Evolutionary conservation across 148 eudicot species (phyloP).

Genomic region (Vaccinium macrocarpon): DNA sequence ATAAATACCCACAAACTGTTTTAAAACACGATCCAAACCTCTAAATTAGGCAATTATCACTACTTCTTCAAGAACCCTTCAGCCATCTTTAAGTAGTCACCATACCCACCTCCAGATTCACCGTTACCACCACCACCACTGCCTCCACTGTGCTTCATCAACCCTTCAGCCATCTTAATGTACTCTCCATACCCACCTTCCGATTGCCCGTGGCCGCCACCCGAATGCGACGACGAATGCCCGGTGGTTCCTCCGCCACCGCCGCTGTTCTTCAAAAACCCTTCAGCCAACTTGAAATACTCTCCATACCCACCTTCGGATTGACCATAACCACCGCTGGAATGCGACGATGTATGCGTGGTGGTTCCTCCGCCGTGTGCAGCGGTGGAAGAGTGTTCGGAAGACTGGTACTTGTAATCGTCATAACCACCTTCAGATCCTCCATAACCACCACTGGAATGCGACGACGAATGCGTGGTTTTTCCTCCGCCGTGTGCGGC

Average conservation of each 20-base stretch:
- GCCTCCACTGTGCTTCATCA: background rate
- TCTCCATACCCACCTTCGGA: background rate
- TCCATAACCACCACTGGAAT: background rate
- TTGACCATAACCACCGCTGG: background rate
- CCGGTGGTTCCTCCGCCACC: background rate
- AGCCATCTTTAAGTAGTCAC: slow-evolving; percentile 39
- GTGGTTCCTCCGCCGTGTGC: background rate
- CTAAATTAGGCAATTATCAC: background rate
- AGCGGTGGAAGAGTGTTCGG: too few relatives aligned
- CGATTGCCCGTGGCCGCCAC: background rate
- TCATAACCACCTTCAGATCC: background rate
- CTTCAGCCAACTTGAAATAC: too few relatives aligned
- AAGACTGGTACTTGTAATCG: too few relatives aligned
- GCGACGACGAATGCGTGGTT: background rate
- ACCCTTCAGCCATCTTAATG: background rate
- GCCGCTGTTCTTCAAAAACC: too few relatives aligned
- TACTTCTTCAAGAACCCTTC: slow-evolving; percentile 37
- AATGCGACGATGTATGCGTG: background rate
- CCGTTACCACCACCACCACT: background rate
- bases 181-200: background rate
- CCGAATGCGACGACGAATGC: background rate
- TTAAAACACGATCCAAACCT: background rate
- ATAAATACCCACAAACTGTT: background rate
- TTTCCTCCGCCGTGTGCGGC: too few relatives aligned
- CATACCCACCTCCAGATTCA: slow-evolving; percentile 22